These are phyloP conservation scores for Talaromyces adpressus DNA, from an alignment of 495 filamentous ascomycete species.

Conservation along the genomic window DNA sequence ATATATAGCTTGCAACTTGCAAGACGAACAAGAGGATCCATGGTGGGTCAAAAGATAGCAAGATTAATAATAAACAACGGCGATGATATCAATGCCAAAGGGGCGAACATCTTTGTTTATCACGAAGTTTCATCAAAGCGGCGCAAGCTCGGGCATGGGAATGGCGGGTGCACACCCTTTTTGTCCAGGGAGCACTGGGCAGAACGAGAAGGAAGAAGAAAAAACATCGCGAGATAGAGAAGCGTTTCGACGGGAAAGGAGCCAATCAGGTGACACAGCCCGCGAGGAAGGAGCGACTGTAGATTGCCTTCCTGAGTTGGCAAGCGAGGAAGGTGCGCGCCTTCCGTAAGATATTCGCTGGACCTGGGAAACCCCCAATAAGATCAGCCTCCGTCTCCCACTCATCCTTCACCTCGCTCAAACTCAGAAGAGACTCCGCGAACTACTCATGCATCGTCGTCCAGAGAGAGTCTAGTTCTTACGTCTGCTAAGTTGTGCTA, in stretches of 20 bases:
- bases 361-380: background rate
- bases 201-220: background rate
- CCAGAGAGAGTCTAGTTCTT: slow-evolving; percentile 1
- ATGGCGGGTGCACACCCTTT: no score
- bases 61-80: background rate
- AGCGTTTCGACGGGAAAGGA: background rate
- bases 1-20: background rate
- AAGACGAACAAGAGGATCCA: background rate
- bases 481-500: background rate
- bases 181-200: background rate
- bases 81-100: background rate
- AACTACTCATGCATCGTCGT: slow-evolving; percentile 1
- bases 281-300: slow-evolving; percentile 2
- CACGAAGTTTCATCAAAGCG: background rate
- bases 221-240: background rate
- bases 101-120: background rate
- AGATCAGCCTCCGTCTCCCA: background rate
- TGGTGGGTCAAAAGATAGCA: slow-evolving; percentile 1
- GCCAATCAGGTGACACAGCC: background rate
- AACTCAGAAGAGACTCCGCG: background rate
- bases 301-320: slow-evolving; percentile 5
- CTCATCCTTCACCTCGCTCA: background rate
- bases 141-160: background rate
- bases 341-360: background rate
- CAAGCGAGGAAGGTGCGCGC: background rate